Conservation (phyloP, 2,329 filamentous ascomycete species). For the Claviceps pusilla region DNA sequence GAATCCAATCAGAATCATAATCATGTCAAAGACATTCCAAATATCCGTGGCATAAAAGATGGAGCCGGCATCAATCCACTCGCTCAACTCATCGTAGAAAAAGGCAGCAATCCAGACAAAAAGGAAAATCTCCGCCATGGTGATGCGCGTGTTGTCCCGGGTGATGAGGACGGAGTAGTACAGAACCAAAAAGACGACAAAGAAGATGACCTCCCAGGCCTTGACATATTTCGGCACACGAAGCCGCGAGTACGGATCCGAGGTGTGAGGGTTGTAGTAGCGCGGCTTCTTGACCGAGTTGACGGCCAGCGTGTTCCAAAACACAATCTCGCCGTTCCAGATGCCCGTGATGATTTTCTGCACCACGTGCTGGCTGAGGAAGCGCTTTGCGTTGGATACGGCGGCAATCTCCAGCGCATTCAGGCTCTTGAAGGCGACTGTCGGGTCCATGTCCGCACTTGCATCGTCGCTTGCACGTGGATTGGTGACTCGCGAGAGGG, state of each 20-base stretch:
- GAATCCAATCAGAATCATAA: conserved; percentile 58
- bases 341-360: conserved; percentile 74
- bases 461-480: conserved; percentile 21
- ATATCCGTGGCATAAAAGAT: conserved; percentile 75
- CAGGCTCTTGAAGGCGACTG: conserved; percentile 58
- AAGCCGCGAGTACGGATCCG: conserved; percentile 60
- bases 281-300: conserved; percentile 60
- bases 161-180: conserved; percentile 81
- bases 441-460: conserved; percentile 43
- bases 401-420: conserved; percentile 81
- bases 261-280: conserved; percentile 52
- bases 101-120: conserved; percentile 82
- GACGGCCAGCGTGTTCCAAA: conserved; percentile 68
- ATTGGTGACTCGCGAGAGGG: conserved; percentile 39
- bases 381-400: conserved; percentile 68
- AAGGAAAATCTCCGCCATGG: conserved; percentile 53
- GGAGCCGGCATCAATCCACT: conserved; percentile 73
- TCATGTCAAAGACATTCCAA: conserved; percentile 61
- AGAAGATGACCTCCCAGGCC: conserved; percentile 70
- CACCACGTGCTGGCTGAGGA: conserved; percentile 64
- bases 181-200: conserved; percentile 57
- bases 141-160: conserved; percentile 51
- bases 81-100: conserved; percentile 73
- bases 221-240: conserved; percentile 75
- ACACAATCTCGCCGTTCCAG: conserved; percentile 75